Conservation (phyloP, 768 basidiomycete species). For the Leccinum fibrillosum region DNA sequence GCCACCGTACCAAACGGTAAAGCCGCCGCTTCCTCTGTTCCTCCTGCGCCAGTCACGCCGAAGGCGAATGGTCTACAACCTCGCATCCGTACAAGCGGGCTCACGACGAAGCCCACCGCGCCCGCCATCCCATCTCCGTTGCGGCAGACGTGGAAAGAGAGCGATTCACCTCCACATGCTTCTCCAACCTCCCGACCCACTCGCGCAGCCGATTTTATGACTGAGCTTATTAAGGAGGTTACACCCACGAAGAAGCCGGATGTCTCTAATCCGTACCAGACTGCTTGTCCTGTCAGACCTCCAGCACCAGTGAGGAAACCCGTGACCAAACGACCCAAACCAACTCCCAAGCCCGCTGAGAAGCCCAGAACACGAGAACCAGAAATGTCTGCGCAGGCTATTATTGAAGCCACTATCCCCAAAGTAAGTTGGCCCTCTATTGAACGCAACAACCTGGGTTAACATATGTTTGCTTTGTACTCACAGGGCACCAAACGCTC, state of each 20-base stretch:
- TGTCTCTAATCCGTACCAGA: conserved; percentile 76
- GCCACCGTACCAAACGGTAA: conserved; percentile 23
- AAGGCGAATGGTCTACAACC: conserved; percentile 26
- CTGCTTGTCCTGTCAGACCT: conserved; percentile 59
- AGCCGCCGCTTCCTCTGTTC: conserved; percentile 18
- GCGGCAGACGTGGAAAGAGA: conserved; percentile 65
- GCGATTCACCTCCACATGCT: conserved; percentile 37
- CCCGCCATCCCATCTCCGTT: conserved; percentile 73
- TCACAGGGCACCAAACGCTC: conserved; percentile 73
- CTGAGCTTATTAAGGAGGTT: conserved; percentile 67
- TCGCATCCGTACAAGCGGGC: conserved; percentile 41
- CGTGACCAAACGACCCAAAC: conserved; percentile 37
- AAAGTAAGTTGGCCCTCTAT: conserved; percentile 44
- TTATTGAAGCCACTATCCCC: conserved; percentile 76
- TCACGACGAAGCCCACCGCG: conserved; percentile 48
- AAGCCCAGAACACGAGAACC: conserved; percentile 29
- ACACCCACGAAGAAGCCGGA: conserved; percentile 64
- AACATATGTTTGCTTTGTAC: conserved; percentile 1
- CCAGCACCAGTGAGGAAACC: conserved; percentile 43
- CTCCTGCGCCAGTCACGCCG: conserved; percentile 22
- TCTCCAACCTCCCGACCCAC: conserved; percentile 42
- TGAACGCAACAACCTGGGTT: conserved; percentile 2
- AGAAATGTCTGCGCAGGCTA: conserved; percentile 54
- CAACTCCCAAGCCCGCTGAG: conserved; percentile 33
- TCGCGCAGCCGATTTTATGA: conserved; percentile 65